These are phyloP conservation scores for Rhodotorula sp. DNA, from an alignment of 1,284 basidiomycete genomes.

Conservation along the genomic window DNA sequence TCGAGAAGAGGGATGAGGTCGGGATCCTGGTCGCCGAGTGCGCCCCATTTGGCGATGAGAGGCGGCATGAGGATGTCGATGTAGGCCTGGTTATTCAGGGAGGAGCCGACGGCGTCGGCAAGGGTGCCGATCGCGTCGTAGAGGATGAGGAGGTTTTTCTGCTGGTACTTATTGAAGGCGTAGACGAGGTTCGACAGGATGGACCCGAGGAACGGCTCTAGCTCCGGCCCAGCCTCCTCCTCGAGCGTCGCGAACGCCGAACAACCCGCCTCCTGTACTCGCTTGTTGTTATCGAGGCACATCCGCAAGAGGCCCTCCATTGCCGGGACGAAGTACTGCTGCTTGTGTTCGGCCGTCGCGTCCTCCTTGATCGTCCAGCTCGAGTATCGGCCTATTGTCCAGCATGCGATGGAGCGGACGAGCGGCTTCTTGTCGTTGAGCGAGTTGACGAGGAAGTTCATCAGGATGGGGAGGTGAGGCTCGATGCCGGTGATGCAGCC, in stretches of 20 bases:
- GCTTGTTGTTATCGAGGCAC: slow-evolving; percentile 99
- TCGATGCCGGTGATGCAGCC: slow-evolving; percentile 96
- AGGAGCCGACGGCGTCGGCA: slow-evolving; percentile 89
- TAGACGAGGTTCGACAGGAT: slow-evolving; percentile 91
- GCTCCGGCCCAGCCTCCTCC: slow-evolving; percentile 87
- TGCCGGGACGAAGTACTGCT: slow-evolving; percentile 87
- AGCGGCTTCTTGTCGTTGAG: slow-evolving; percentile 93
- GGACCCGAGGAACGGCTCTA: slow-evolving; percentile 91
- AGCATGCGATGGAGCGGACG: slow-evolving; percentile 97
- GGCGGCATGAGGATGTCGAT: slow-evolving; percentile 97
- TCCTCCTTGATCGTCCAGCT: slow-evolving; percentile 86
- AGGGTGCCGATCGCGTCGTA: slow-evolving; percentile 98
- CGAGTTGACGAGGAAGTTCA: slow-evolving; percentile 88
- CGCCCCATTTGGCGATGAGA: slow-evolving; percentile 83
- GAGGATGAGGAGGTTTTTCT: slow-evolving; percentile 97
- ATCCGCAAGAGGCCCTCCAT: slow-evolving; percentile 96
- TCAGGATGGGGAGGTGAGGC: slow-evolving; percentile 85
- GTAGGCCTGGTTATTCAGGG: slow-evolving; percentile 78
- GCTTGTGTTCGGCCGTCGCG: slow-evolving; percentile 78
- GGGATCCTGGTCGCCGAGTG: slow-evolving; percentile 82
- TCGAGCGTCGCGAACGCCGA: slow-evolving; percentile 97
- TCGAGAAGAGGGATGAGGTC: slow-evolving; percentile 92
- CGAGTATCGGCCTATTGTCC: slow-evolving; percentile 98
- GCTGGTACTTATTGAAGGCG: slow-evolving; percentile 97
- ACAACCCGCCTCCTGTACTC: slow-evolving; percentile 98